Evolutionary conservation across 176 grass and related monocot species (phyloP).

Genomic region (Musa beccarii): DNA sequence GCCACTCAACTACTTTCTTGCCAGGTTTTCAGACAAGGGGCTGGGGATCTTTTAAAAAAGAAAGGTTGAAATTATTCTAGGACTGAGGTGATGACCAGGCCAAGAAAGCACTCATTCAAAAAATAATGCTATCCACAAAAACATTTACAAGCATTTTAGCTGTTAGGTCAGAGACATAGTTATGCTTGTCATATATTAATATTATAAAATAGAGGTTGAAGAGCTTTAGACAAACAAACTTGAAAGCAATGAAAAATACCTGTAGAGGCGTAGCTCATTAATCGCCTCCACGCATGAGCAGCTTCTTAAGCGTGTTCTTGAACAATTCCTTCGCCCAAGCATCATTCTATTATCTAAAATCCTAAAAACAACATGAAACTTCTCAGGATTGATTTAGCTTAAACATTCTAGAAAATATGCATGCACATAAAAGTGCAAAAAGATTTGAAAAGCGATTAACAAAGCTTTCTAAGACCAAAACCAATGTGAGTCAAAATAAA

Average conservation of each 20-base stretch:
- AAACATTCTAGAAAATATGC: background rate
- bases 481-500: no score
- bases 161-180: background rate
- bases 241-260: conserved; percentile 24
- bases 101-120: background rate
- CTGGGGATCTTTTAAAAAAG: background rate
- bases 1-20: background rate
- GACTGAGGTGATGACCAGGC: background rate
- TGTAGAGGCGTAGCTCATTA: conserved; percentile 66
- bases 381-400: background rate
- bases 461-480: no score
- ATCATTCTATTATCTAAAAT: conserved; percentile 76
- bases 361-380: background rate
- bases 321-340: conserved; percentile 81
- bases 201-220: background rate
- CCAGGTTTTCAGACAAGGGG: background rate
- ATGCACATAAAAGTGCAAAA: no score
- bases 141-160: background rate
- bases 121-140: background rate
- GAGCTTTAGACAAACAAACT: background rate
- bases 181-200: background rate
- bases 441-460: no score
- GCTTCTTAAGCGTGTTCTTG: conserved; percentile 73
- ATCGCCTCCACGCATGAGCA: conserved; percentile 81
- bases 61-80: background rate